Conservation (phyloP, 768 basidiomycete species). For the Cystoderma amianthinum region DNA sequence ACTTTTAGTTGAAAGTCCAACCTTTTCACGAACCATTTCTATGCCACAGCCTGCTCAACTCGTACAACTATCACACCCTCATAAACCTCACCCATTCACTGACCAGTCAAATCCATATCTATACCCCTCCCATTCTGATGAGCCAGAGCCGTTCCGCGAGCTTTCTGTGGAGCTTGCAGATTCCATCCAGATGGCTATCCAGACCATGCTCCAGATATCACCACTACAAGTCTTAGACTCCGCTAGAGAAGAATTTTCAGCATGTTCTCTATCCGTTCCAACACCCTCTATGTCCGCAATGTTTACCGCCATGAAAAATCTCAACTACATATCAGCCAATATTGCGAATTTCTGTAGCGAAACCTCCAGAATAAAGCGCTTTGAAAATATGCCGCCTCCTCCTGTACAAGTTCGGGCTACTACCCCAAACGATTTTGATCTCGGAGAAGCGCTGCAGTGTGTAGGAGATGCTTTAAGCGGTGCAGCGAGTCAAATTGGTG, state of each 20-base stretch:
- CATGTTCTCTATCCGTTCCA: constrained; percentile 82
- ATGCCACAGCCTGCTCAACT: constrained; percentile 78
- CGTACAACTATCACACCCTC: constrained; percentile 68
- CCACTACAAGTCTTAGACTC: constrained; percentile 87
- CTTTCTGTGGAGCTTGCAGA: constrained; percentile 87
- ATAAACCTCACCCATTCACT: constrained; percentile 20
- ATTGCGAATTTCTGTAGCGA: constrained; percentile 48
- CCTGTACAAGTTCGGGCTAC: too few species aligned
- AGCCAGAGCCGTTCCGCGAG: constrained; percentile 45
- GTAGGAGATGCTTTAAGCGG: constrained; percentile 87
- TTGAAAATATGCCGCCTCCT: constrained; percentile 1
- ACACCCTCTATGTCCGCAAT: constrained; percentile 84
- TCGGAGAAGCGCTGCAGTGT: constrained; percentile 85
- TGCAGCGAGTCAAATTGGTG: constrained; percentile 73
- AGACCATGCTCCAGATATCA: constrained; percentile 85
- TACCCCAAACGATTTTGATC: constrained; percentile 70
- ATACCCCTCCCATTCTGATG: constrained; percentile 10
- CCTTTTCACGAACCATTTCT: constrained; percentile 72
- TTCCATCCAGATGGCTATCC: constrained; percentile 83
- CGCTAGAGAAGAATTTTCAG: constrained; percentile 90
- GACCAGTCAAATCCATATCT: constrained; percentile 12
- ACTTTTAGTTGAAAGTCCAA: constrained; percentile 6
- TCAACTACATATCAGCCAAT: constrained; percentile 91
- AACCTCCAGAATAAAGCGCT: constrained; percentile 5
- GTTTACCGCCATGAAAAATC: constrained; percentile 86